Evolutionary conservation across 116 monocot genomes (phyloP).

Genomic region (Trichopus zeylanicus): DNA sequence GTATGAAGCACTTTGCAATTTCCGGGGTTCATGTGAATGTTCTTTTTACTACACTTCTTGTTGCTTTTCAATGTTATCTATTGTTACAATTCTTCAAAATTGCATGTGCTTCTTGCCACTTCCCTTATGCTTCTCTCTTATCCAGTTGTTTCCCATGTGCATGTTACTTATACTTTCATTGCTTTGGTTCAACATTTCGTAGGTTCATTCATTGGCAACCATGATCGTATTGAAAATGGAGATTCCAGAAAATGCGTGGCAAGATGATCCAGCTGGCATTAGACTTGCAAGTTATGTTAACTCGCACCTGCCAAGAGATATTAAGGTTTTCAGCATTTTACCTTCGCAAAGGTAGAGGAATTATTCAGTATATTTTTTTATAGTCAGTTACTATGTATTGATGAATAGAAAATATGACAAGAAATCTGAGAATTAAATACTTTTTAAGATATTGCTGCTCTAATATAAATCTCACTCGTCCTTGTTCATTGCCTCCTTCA

Average conservation of each 20-base stretch:
- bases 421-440: no score
- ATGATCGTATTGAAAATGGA: conserved; percentile 94
- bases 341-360: conserved; percentile 67
- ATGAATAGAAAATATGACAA: neutral
- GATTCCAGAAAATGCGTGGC: conserved; percentile 87
- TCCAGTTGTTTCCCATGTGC: no score
- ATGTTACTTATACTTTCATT: neutral
- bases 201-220: conserved; percentile 98
- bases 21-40: no score
- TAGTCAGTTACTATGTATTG: neutral
- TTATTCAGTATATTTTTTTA: neutral
- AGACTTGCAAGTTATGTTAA: conserved; percentile 73
- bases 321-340: conserved; percentile 86
- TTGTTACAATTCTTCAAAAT: no score
- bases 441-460: no score
- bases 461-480: no score
- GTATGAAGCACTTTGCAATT: no score
- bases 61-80: neutral
- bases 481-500: no score
- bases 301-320: conserved; percentile 58
- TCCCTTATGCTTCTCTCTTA: no score
- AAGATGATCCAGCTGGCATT: conserved; percentile 60
- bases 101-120: no score
- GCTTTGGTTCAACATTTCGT: neutral
- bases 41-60: neutral